phyloP scores from a whole-genome alignment of 2,329 filamentous ascomycete species.

The Pyrenochaeta sp. region DNA sequence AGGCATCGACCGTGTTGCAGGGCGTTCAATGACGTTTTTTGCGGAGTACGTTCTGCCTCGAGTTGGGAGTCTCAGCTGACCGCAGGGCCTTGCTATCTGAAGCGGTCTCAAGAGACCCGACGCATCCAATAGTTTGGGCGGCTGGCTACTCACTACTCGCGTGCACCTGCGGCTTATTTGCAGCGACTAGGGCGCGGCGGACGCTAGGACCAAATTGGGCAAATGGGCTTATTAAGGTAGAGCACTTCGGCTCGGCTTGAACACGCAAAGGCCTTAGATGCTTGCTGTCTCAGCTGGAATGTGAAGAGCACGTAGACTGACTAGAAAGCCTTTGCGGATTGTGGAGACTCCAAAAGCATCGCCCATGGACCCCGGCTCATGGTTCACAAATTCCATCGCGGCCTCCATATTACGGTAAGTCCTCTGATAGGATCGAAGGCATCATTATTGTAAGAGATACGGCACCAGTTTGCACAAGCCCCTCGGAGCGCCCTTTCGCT shows the following conservation, averaged over 20 bases:
- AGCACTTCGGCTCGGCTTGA: conserved; percentile 8
- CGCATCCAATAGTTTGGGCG: conserved; percentile 16
- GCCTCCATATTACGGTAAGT: not conserved
- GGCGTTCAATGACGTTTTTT: conserved; percentile 1
- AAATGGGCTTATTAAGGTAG: conserved; percentile 23
- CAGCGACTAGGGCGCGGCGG: conserved; percentile 8
- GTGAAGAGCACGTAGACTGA: not conserved
- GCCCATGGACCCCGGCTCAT: not conserved
- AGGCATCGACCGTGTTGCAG: not conserved
- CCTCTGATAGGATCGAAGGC: conserved; percentile 5
- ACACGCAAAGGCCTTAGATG: conserved; percentile 2
- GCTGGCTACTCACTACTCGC: conserved; percentile 6
- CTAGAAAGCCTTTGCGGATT: not conserved
- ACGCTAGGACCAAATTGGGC: conserved; percentile 22
- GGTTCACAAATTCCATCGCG: not conserved
- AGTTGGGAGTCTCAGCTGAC: conserved; percentile 10
- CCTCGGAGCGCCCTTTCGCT: conserved; percentile 7
- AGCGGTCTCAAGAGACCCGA: conserved; percentile 8
- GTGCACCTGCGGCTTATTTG: conserved; percentile 23
- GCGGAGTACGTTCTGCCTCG: not conserved
- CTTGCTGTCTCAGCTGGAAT: conserved; percentile 5
- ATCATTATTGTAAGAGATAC: conserved; percentile 4
- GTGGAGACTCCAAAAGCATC: not conserved
- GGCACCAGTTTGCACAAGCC: conserved; percentile 13
- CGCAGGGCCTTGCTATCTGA: conserved; percentile 8